Evolutionary conservation across 1,284 basidiomycete genomes (phyloP), one percentile per base, ranked within the genome.

Genomic region (Athelia psychrophila): DNA sequence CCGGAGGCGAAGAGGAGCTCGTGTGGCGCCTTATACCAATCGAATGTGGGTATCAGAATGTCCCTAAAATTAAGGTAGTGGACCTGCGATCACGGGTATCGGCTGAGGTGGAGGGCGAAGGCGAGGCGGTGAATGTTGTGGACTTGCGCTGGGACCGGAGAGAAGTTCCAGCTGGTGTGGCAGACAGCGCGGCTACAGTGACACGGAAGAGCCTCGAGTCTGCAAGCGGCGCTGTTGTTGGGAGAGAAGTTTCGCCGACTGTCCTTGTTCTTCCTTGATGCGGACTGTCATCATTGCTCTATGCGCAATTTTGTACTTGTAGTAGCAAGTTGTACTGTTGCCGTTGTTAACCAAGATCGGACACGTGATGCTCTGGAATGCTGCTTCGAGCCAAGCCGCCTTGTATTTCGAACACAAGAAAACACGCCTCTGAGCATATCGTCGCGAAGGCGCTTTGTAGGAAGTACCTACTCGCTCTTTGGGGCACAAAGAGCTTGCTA

Each of bases 21-120:
- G 66, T 67, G 3, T 91, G 88, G 84, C 78, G 76, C 30, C 61
- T 91, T 23, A 77, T 90, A 23, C 84, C 89, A 1, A 64, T 91
- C 24, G 86, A 88, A 55, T 90, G 86, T 64, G 88, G 88, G 46
- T 72, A 80, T 57, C 71, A 86, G 44, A 74, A 63, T 52, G 59
- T 86, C 15, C 88, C 88, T 12, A 68, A 69, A 32, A 74, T 91
- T 54, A 77, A 70, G 58, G 79, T 89, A 22, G 59, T 79, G 30
- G 80, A 89, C 59, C 73, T 78, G 51, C 68, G 86, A 51, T 72
- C 69, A 48, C 63, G 58, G 12, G 58, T 67, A n/a, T 55, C 59
- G 16, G 57, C 56, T 55, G 58, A 52, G 18, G 53, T 59, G 24
- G 66, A 70, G 42, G 59, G 62, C 3, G 71, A 74, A 48, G 80